Base-by-base conservation (phyloP, 2,329 filamentous ascomycete genomes). In the Leptographium lundbergii region DNA sequence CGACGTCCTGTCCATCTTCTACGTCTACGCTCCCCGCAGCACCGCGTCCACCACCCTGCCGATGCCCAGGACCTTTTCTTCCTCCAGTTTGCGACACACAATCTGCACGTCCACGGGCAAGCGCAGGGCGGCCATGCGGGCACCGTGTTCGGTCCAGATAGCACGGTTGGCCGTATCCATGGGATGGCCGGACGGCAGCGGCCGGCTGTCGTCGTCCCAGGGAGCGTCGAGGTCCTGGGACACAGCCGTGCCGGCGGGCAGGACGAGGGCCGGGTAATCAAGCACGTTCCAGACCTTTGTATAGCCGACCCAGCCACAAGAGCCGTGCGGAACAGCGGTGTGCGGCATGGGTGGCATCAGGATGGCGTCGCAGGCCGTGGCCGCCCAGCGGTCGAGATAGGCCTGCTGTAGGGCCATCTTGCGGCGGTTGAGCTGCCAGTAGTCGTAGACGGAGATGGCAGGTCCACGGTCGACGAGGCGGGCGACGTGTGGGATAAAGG, bases 401-500 rank as follows among this genome's bases (percentile, higher is more conserved):
- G 70, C 72, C 60, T 82, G 77, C 62, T 84, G 80, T 27, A 75
- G 71, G 0, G 70, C 71, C 29, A 74, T 59, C 65, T 86, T 86
- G 29, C 75, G 73, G 61, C 73, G 80, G 69, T 86, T 86, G 7
- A 87, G 73, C 63, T 86, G 82, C 84, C 83, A 87, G 68, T 87
- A 87, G 5, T 83, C 74, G 60, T 81, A 85, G 0, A 86, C 81
- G 0, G 80, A 83, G 17, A 86, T 80, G 0, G 81, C 67, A 13
- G 74, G 63, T 2, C 74, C 78, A 0, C 74, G 72, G 57, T 80
- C 79, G 17, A 86, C 68, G 6, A 87, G 72, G 0, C 71, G 74
- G 64, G 84, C 73, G 0, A 87, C 81, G 58, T 83, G 79, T 0
- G 79, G 77, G 4, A 85, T 76, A 48, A 76, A 77, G 0, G 83